Base-by-base conservation (phyloP, 768 basidiomycete species). In the Goffeauzyma gilvescens region DNA sequence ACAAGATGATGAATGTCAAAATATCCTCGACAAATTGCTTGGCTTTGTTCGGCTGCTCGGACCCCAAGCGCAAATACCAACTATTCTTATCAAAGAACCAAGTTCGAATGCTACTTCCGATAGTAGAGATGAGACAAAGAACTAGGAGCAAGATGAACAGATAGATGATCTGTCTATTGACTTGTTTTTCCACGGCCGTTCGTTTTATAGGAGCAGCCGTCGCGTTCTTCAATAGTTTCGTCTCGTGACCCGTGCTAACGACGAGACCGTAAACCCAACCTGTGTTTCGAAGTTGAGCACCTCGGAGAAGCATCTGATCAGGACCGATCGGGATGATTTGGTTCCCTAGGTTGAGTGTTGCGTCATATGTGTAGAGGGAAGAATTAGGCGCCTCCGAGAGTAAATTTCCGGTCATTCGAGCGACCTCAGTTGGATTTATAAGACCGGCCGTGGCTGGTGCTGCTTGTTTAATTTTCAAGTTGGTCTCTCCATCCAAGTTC, bases 351-450 rank as follows among this genome's bases (percentile, higher is more conserved):
- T 45, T 76, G 34, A 68, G 57, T 0, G 66, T 67, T 22, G 64
- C 68, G 49, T 95, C 89, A 55, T 80, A 98, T 0, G 93, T 96
- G 65, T 98, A 96, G 2, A 98, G 67, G 0, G 86, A 90, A 55
- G 89, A 93, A 64, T 98, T 98, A 5, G 93, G 93, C 47, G 95
- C 85, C 61, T 98, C 93, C 6, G 83, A 90, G 32, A 86, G 77
- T 18, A 98, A 69, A 12, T 79, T 76, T 10, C 93, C 93, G 28
- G 73, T 75, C 1, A 98, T 69, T 6, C 74, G 61, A 14, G 72
- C 69, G 31, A 86, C 78, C 8, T 79, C 71, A 6, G 74, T 64
- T 0, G 90, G 87, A 2, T 82, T 74, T 5, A 78, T 85, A 32
- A 95, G 71, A 5, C 71, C 55, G 0, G 81, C 67, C 1, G 87